Evolutionary conservation across 148 eudicot species (phyloP), one percentile per base, ranked within the genome.

Genomic region (Persicaria maculosa): DNA sequence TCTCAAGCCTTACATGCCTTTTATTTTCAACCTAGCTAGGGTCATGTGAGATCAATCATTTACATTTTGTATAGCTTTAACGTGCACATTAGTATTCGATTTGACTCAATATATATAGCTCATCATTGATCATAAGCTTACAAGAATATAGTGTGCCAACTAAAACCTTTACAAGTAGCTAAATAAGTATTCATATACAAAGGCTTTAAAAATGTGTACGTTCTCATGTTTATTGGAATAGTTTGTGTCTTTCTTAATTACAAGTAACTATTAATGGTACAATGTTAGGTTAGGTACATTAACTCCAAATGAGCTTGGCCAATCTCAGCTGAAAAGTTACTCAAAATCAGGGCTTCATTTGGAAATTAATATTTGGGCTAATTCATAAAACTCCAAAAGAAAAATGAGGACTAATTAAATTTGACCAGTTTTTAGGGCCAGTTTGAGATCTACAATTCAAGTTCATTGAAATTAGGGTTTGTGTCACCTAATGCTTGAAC

Each of bases 31-130:
- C 72, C 16, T 12, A 14, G 16, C 76, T 86, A 75, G 80, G 78
- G 80, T 80, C 84, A 83, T 85, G 88, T 89, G 87, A 85, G 79
- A 77, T 76, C 81, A 83, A 83, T 83, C 84, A 88, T 86, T 76
- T 64, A 40, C 70, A 40, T 65, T 65, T 61, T 36, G 31, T 62
- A 40, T 40, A 12, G 19, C 43, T 65, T 9, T 64, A 65, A 31
- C 40, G 40, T 31, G 40, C 40, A 31, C 40, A 31, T 31, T 31
- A 31, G 40, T 3, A 31, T 31, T 31, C 40, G 2, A 31, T 31
- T 31, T 31, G 40, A 1, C 40, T n/a, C n/a, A n/a, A n/a, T n/a
- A n/a, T n/a, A n/a, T n/a, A n/a, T n/a, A n/a, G 40, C 40, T 31
- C 40, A 31, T 31, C 40, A 31, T 31, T 31, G 40, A 31, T 31